Conservation (phyloP, 2,329 filamentous ascomycete genomes). For the Colletotrichum godetiae region DNA sequence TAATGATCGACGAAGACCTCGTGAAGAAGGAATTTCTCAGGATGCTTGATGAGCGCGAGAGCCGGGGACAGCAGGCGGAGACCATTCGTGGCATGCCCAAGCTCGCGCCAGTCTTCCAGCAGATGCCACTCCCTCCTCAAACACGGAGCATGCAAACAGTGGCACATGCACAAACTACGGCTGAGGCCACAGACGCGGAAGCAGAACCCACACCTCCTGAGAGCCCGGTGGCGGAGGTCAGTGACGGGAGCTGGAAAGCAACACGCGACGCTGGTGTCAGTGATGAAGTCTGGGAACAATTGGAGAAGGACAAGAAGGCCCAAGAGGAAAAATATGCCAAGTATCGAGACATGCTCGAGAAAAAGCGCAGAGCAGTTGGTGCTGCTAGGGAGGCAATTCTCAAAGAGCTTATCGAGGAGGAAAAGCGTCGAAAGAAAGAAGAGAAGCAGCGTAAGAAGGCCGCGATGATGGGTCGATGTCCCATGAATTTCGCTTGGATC, state of each 20-base stretch:
- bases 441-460: conserved; percentile 59
- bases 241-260: neutral
- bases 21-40: conserved; percentile 37
- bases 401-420: conserved; percentile 49
- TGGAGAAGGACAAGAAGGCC: conserved; percentile 55
- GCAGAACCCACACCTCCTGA: neutral
- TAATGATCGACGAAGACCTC: conserved; percentile 37
- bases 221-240: conserved; percentile 17
- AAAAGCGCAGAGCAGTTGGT: conserved; percentile 41
- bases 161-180: neutral
- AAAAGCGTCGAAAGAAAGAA: conserved; percentile 50
- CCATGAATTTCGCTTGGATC: conserved; percentile 70
- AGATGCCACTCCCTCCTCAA: neutral
- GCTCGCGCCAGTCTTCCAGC: neutral
- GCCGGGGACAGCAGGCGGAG: neutral
- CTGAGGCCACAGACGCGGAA: conserved; percentile 3
- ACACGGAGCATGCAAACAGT: neutral
- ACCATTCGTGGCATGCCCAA: neutral
- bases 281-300: conserved; percentile 71
- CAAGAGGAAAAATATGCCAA: conserved; percentile 49
- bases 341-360: conserved; percentile 47
- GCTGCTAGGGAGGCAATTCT: conserved; percentile 50
- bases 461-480: conserved; percentile 64
- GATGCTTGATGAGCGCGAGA: conserved; percentile 39
- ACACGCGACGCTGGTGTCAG: conserved; percentile 67